Percentiles rank a stretch among this genome's conserved stretches.
phyloP scores from a whole-genome alignment of 2,329 filamentous ascomycete species.

The Coleophoma eucalyptorum region DNA sequence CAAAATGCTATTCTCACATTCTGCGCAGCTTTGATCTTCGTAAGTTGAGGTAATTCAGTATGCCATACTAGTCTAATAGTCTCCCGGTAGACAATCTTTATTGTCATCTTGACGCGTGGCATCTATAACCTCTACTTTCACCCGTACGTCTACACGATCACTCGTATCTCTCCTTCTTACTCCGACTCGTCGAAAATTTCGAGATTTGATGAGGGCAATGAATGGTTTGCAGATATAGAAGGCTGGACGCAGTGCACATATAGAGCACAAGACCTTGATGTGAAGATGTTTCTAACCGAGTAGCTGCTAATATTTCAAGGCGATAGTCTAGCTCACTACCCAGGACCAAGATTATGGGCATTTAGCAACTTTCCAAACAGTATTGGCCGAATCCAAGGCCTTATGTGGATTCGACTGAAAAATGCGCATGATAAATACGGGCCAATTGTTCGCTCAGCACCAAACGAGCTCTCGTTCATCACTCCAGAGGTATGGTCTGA shows the following conservation, averaged over 20 bases:
- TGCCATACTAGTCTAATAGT: background rate
- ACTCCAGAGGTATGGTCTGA: background rate
- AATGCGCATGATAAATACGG: background rate
- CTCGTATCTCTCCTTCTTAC: background rate
- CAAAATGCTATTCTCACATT: background rate
- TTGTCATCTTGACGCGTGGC: background rate
- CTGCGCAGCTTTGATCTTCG: background rate
- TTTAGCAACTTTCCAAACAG: background rate
- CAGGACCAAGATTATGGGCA: background rate
- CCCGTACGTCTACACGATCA: background rate
- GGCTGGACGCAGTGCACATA: background rate
- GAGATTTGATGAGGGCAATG: background rate
- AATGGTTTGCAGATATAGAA: background rate
- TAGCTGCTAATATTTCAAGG: background rate
- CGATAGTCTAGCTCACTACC: background rate
- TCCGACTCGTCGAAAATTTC: background rate
- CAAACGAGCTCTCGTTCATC: background rate
- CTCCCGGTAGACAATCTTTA: background rate
- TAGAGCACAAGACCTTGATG: background rate
- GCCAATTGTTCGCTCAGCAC: background rate
- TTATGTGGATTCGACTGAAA: background rate
- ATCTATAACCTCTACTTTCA: background rate
- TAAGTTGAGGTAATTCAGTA: background rate
- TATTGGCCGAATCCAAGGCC: background rate
- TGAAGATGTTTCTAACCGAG: background rate